A percentile compares a stretch with the other conserved stretches of the same genome.
Evolutionary conservation across 352 stramenopile genomes (phyloP).

Genomic region (Pythium insidiosum): DNA sequence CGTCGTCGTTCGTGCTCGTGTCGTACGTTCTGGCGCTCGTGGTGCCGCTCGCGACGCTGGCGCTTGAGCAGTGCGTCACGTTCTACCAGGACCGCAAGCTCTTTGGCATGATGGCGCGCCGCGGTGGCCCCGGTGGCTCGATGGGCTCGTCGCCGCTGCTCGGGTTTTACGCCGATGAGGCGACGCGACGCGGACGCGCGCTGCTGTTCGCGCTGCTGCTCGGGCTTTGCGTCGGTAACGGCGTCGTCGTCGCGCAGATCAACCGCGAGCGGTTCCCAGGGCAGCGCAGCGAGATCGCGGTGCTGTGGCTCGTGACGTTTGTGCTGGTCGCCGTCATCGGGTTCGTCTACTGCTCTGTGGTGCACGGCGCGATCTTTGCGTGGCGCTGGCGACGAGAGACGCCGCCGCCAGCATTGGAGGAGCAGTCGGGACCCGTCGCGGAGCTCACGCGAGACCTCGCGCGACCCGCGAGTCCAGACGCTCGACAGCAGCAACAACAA

Average conservation of each 20-base stretch:
- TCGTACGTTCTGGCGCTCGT: constrained; percentile 29
- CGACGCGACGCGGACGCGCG: constrained; percentile 28
- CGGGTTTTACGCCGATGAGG: constrained; percentile 20
- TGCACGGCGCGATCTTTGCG: constrained; percentile 33
- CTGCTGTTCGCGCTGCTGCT: constrained; percentile 25
- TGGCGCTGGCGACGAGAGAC: constrained; percentile 27
- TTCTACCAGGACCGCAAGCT: constrained; percentile 53
- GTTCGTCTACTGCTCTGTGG: constrained; percentile 29
- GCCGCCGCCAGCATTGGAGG: neutral
- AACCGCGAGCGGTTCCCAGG: constrained; percentile 26
- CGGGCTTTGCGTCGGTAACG: constrained; percentile 21
- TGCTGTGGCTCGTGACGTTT: constrained; percentile 41
- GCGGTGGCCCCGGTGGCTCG: constrained; percentile 18
- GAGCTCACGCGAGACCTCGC: no score
- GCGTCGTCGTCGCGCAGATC: constrained; percentile 27
- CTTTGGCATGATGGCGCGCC: constrained; percentile 30
- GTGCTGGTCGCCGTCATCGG: constrained; percentile 31
- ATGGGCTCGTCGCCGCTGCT: constrained; percentile 23
- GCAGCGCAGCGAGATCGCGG: constrained; percentile 18
- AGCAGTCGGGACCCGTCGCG: no score
- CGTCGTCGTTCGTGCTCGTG: constrained; percentile 26
- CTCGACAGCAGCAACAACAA: no score
- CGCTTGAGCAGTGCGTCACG: constrained; percentile 44
- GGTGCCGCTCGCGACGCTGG: constrained; percentile 27
- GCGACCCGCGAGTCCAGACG: no score